phyloP scores from a whole-genome alignment of 83 land plant genomes.

The Picea mariana region DNA sequence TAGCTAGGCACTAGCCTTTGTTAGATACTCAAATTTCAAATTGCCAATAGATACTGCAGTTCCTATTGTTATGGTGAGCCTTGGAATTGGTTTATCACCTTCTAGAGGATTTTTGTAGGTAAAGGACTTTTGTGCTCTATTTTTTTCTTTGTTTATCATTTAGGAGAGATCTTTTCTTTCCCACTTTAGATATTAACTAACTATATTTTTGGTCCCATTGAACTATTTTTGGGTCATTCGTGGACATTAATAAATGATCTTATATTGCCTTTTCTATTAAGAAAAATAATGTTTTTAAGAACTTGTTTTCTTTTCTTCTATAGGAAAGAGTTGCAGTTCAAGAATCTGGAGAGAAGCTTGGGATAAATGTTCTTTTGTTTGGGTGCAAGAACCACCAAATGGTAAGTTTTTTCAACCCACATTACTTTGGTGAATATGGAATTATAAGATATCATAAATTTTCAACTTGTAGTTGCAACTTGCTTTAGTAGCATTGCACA shows the following conservation, averaged over 20 bases:
- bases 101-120: conserved; percentile 47
- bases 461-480: not conserved
- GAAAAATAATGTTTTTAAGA: too few relatives aligned
- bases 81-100: conserved; percentile 52
- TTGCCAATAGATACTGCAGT: conserved; percentile 65
- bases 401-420: conserved; percentile 17
- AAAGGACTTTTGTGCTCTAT: not conserved
- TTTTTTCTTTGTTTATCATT: not conserved
- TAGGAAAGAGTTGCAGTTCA: conserved; percentile 57
- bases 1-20: conserved; percentile 87
- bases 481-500: too few relatives aligned
- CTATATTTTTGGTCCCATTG: too few relatives aligned
- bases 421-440: not conserved
- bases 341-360: conserved; percentile 46
- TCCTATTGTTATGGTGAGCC: conserved; percentile 84
- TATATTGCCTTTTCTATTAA: too few relatives aligned
- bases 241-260: too few relatives aligned
- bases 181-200: too few relatives aligned
- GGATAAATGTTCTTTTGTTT: conserved; percentile 51
- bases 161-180: too few relatives aligned
- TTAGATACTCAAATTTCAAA: conserved; percentile 85
- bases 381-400: conserved; percentile 54
- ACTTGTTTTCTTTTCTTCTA: not conserved
- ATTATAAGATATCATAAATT: not conserved
- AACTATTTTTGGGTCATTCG: too few relatives aligned